Evolutionary conservation across 78 protist genomes (phyloP).

Genomic region (Dictyostelium capitatum): DNA sequence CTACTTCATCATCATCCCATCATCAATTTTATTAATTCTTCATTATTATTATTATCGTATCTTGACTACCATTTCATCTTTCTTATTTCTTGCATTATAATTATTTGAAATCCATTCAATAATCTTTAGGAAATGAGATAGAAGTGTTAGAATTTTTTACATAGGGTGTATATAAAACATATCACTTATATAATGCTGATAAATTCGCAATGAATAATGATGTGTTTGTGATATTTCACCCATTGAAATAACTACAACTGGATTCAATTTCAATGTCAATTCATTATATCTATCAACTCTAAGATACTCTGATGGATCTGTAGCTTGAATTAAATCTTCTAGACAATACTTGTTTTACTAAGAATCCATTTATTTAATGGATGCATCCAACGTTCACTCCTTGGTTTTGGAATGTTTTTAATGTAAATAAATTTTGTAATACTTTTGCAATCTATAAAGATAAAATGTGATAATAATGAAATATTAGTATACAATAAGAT

Average conservation of each 20-base stretch:
- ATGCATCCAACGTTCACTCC: slow-evolving; percentile 79
- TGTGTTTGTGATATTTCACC: slow-evolving; percentile 81
- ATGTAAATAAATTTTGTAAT: slow-evolving; percentile 74
- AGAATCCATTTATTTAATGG: slow-evolving; percentile 81
- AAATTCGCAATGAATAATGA: slow-evolving; percentile 33
- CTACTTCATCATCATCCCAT: not conserved
- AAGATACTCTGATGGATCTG: slow-evolving; percentile 76
- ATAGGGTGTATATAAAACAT: no score
- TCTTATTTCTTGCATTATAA: slow-evolving; percentile 57
- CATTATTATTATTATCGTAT: not conserved
- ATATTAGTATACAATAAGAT: not conserved
- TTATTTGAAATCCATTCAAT: slow-evolving; percentile 58
- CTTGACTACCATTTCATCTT: not conserved
- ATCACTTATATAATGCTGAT: no score
- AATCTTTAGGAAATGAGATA: slow-evolving; percentile 47
- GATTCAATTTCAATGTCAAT: slow-evolving; percentile 73
- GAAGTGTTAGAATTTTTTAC: no score
- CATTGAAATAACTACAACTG: slow-evolving; percentile 73
- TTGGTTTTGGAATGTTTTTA: slow-evolving; percentile 80
- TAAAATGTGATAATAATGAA: no score
- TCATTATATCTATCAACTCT: slow-evolving; percentile 84
- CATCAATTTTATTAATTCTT: not conserved
- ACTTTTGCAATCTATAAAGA: slow-evolving; percentile 77
- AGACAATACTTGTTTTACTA: slow-evolving; percentile 40
- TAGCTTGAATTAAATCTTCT: slow-evolving; percentile 77